Base-by-base conservation (phyloP, 2,329 filamentous ascomycete species). In the Macrophomina phaseolina region DNA sequence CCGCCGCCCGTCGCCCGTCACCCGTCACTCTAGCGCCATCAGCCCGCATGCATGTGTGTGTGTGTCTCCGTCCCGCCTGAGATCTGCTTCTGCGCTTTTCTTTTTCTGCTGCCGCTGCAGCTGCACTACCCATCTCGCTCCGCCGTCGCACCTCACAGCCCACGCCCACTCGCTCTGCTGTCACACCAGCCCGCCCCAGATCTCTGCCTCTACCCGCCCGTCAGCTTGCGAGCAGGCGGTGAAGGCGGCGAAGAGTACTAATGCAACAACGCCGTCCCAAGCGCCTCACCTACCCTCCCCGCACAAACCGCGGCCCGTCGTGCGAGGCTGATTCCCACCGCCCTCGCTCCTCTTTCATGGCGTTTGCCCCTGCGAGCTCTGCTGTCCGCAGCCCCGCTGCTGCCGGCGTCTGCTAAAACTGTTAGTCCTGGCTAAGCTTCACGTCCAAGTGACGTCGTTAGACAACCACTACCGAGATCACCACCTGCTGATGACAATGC, bases 61-160 rank as follows among this genome's bases (percentile, higher is more conserved):
- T 23, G 58, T 62, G 58, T 62, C 58, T 62, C 45, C 58, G 48
- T 62, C 58, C 58, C 16, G 56, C 42, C 58, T 38, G 58, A 38
- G 58, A 49, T 62, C n/a, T 48, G 42, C 58, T 32, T 34, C 34
- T 49, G 30, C 42, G 42, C 30, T 38, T 48, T 49, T 48, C 45
- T 49, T 49, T 30, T 49, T 48, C 38, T 38, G 42, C 56, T 51
- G 48, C 18, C 18, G 36, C 52, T 49, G 58, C 58, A 36, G 58
- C 58, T 61, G 56, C 56, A 48, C 53, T 14, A 34, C 56, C 56
- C 56, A 61, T 48, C 56, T 34, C 42, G 56, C 56, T 34, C 56
- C 18, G 42, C 56, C 56, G 40, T 53, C 49, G 53, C 53, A 40
- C 42, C 38, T 28, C 34, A 30, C 53, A 45, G n/a, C 18, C 60